Evolutionary conservation across 208 protist genomes (phyloP).

Genomic region (Leptomonas seymouri): DNA sequence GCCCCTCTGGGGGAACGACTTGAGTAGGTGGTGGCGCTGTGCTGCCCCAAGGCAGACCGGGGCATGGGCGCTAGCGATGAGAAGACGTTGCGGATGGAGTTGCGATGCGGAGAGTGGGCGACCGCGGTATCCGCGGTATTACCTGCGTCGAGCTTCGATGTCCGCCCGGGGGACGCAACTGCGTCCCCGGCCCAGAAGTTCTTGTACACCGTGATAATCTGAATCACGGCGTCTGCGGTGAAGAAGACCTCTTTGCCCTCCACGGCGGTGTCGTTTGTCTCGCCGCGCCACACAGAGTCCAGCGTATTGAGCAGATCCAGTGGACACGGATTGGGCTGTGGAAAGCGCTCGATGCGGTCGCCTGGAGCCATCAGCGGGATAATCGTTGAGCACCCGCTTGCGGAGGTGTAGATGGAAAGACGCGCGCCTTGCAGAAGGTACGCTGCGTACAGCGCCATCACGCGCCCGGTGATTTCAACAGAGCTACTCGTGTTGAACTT

Average conservation of each 20-base stretch:
- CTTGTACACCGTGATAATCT: constrained; percentile 75
- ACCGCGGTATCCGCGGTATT: constrained; percentile 1
- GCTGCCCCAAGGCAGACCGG: not conserved
- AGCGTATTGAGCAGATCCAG: constrained; percentile 69
- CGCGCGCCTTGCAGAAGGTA: constrained; percentile 77
- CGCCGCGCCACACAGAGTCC: constrained; percentile 73
- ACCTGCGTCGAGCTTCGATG: not conserved
- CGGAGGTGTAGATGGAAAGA: constrained; percentile 65
- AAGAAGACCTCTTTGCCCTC: constrained; percentile 45
- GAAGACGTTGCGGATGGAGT: constrained; percentile 22
- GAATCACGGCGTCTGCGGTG: constrained; percentile 68
- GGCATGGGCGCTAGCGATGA: constrained; percentile 7
- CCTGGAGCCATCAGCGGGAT: constrained; percentile 56
- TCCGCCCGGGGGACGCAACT: not conserved
- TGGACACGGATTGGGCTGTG: constrained; percentile 69
- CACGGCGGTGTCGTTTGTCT: constrained; percentile 30
- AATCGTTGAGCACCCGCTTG: constrained; percentile 55
- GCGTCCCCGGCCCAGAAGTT: constrained; percentile 35
- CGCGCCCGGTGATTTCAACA: constrained; percentile 50
- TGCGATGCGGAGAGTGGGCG: constrained; percentile 15
- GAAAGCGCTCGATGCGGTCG: constrained; percentile 51
- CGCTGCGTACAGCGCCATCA: constrained; percentile 72
- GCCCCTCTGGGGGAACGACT: constrained; percentile 7
- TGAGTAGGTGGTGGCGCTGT: constrained; percentile 8
- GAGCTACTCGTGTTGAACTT: constrained; percentile 38